Evolutionary conservation across 352 stramenopile species (phyloP), one percentile per base, ranked within the genome.

Genomic region (Pilasporangium apinafurcum): DNA sequence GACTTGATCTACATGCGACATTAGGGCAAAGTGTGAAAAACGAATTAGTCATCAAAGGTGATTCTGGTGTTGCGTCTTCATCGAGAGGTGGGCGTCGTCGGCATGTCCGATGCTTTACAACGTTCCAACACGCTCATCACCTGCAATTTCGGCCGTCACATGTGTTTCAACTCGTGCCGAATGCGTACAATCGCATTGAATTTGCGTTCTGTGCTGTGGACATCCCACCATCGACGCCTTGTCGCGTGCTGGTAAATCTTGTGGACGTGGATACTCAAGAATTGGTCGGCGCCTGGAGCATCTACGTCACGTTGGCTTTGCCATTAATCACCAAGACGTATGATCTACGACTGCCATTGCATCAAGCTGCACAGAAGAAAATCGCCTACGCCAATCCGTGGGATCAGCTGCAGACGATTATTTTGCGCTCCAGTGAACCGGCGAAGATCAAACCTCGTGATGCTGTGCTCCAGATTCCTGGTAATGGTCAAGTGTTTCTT

Each of bases 331-430:
- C 84, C 33, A 97, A 97, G 56, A 90, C 83, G 39, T 98, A 96
- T 62, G 90, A 95, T 20, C 73, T 98, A 16, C 44, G 57, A 13
- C 46, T 98, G 14, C 74, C 80, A 2, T 27, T 67, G 2, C 59
- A 48, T 24, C 63, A 73, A 18, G 59, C 65, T 4, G 69, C 78
- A 9, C 83, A 95, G 49, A 98, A 92, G 68, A 96, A 97, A 46
- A 96, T 98, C 38, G 69, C 85, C 37, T 98, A 97, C 54, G 57
- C 72, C 4, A 98, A 98, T 54, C 86, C 88, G 9, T 98, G 92
- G 92, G 82, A 92, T 48, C 57, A 86, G 24, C 50, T 68, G 16
- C 81, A 95, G 57, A 74, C 68, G 3, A 78, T 97, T 33, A 37
- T 73, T n/a, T 59, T 98, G 27, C 67, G 83, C 20, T 95, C 82